Conservation (phyloP, 2,329 filamentous ascomycete species). For the Zymoseptoria crescenta region DNA sequence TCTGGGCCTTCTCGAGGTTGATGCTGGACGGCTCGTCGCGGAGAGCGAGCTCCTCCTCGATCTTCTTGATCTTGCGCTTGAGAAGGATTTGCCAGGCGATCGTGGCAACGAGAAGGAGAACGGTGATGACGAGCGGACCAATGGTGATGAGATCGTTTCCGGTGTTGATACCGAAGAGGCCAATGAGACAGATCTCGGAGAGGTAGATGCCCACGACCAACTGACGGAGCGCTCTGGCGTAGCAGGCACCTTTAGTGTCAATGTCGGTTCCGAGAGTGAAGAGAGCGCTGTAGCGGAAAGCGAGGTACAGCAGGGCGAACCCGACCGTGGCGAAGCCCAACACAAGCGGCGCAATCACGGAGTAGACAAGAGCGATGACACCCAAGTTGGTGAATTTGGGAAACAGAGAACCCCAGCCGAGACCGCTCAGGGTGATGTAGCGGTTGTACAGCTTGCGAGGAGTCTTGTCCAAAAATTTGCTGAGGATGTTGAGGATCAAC, state of each 20-base stretch:
- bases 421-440: slow-evolving; percentile 33
- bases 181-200: slow-evolving; percentile 39
- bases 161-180: slow-evolving; percentile 37
- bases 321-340: slow-evolving; percentile 38
- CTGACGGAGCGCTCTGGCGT: slow-evolving; percentile 38
- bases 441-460: slow-evolving; percentile 39
- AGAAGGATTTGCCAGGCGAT: slow-evolving; percentile 36
- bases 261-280: slow-evolving; percentile 38
- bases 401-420: slow-evolving; percentile 38
- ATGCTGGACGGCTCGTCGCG: slow-evolving; percentile 9
- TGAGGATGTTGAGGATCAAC: slow-evolving; percentile 24
- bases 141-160: slow-evolving; percentile 25
- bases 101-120: slow-evolving; percentile 33
- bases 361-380: slow-evolving; percentile 36
- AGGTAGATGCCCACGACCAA: slow-evolving; percentile 40
- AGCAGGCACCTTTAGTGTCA: slow-evolving; percentile 38
- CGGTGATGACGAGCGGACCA: slow-evolving; percentile 36
- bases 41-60: slow-evolving; percentile 21
- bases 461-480: slow-evolving; percentile 31
- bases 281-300: slow-evolving; percentile 43
- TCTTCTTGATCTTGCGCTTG: slow-evolving; percentile 23
- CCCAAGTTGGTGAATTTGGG: slow-evolving; percentile 36
- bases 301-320: slow-evolving; percentile 38
- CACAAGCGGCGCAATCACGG: slow-evolving; percentile 40
- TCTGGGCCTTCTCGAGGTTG: not conserved